A percentile compares a stretch with the other conserved stretches of the same genome.
Conservation (phyloP, 2,329 filamentous ascomycete species). For the Gyromitra esculenta region DNA sequence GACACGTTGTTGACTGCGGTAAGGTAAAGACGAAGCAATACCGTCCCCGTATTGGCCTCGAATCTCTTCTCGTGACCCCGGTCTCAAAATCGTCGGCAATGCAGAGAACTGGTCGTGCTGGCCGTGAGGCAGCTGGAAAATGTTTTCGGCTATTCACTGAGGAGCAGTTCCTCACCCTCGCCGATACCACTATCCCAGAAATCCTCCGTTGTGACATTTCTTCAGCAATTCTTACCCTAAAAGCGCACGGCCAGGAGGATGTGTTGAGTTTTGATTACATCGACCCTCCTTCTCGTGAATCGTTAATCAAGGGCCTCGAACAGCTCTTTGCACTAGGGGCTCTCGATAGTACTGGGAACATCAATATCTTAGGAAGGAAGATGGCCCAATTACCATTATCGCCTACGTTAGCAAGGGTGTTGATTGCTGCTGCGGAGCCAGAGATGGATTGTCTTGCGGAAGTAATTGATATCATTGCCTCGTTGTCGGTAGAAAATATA, state of each 20-base stretch:
- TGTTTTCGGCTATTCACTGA: slow-evolving; percentile 92
- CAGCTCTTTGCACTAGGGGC: slow-evolving; percentile 83
- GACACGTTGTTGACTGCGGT: slow-evolving; percentile 89
- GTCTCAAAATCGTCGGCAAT: slow-evolving; percentile 94
- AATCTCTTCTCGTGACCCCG: slow-evolving; percentile 87
- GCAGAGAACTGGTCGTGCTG: slow-evolving; percentile 89
- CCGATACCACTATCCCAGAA: slow-evolving; percentile 82
- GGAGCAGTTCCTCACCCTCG: slow-evolving; percentile 73
- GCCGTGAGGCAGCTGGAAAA: slow-evolving; percentile 88
- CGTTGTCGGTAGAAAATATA: slow-evolving; percentile 56
- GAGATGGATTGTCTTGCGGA: slow-evolving; percentile 79
- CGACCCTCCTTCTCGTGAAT: slow-evolving; percentile 78
- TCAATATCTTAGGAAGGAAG: slow-evolving; percentile 75
- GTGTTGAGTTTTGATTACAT: slow-evolving; percentile 85
- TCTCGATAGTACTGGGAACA: slow-evolving; percentile 74
- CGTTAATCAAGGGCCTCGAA: slow-evolving; percentile 81
- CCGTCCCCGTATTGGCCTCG: slow-evolving; percentile 81
- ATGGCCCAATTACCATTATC: slow-evolving; percentile 87
- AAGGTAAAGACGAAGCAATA: slow-evolving; percentile 96
- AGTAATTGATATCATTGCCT: slow-evolving; percentile 72
- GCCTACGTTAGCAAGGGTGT: slow-evolving; percentile 80
- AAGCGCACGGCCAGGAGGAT: slow-evolving; percentile 85
- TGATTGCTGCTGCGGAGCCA: slow-evolving; percentile 79
- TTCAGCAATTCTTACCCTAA: slow-evolving; percentile 89
- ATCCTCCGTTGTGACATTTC: slow-evolving; percentile 90